These are phyloP conservation scores for Tuber brumale DNA, from an alignment of 495 filamentous ascomycete species.

Conservation along the genomic window DNA sequence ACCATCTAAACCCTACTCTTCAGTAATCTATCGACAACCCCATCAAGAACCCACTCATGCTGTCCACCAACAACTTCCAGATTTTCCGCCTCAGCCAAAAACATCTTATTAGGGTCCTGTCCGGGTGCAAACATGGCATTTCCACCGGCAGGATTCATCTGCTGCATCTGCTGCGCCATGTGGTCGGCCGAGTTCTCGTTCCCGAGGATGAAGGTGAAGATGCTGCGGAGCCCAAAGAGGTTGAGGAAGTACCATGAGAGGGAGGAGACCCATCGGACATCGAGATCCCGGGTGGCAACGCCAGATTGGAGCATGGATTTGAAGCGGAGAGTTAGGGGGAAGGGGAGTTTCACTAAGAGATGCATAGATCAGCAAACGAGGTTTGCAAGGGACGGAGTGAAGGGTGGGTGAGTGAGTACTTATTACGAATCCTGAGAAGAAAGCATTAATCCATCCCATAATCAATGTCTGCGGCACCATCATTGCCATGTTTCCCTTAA, in stretches of 20 bases:
- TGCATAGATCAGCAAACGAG: background rate
- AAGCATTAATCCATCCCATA: constrained; percentile 99
- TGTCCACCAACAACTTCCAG: constrained; percentile 71
- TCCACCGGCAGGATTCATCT: constrained; percentile 62
- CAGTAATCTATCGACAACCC: constrained; percentile 76
- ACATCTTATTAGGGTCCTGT: constrained; percentile 92
- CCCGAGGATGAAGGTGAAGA: constrained; percentile 95
- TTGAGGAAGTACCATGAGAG: constrained; percentile 98
- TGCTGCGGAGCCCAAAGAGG: constrained; percentile 88
- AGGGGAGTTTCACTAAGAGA: constrained; percentile 83
- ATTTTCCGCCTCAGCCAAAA: constrained; percentile 85
- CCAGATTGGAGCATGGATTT: constrained; percentile 98
- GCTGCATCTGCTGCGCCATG: constrained; percentile 87
- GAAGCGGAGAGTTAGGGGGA: constrained; percentile 95
- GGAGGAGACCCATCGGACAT: constrained; percentile 95
- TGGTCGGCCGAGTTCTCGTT: constrained; percentile 95
- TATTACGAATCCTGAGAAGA: constrained; percentile 96
- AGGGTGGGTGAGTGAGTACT: constrained; percentile 49
- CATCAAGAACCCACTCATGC: constrained; percentile 81
- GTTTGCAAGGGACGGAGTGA: background rate
- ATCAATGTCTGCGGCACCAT: constrained; percentile 98
- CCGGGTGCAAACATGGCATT: constrained; percentile 80
- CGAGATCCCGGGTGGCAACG: constrained; percentile 88
- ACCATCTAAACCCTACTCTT: background rate
- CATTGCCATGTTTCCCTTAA: constrained; percentile 99